These are phyloP conservation scores for Metschnikowia cubensis DNA, from an alignment of 805 yeast species.

Conservation along the genomic window DNA sequence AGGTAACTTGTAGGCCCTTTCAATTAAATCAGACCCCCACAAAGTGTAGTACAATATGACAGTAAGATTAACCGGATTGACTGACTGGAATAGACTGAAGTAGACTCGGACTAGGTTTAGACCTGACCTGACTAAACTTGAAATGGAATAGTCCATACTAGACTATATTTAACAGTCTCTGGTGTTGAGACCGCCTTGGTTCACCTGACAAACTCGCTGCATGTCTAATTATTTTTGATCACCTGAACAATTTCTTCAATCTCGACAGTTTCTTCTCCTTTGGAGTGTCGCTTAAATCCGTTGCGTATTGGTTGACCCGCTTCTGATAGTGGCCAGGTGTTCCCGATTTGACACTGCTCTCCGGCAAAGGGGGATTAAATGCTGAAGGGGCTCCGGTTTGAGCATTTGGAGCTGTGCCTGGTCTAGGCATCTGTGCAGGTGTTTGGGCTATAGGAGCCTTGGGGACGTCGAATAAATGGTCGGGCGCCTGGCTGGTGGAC, in stretches of 20 bases:
- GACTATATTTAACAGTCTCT: too few species aligned
- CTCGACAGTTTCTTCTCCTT: constrained; percentile 20
- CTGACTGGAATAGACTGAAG: too few species aligned
- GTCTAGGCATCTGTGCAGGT: not conserved
- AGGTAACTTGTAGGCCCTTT: too few species aligned
- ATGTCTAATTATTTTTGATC: not conserved
- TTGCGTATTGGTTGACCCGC: constrained; percentile 11
- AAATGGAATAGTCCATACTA: too few species aligned
- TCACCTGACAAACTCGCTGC: too few species aligned
- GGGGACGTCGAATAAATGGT: constrained; percentile 14
- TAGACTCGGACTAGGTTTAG: too few species aligned
- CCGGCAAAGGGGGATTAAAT: constrained; percentile 9
- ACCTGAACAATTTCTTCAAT: constrained; percentile 18
- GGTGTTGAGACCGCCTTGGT: too few species aligned
- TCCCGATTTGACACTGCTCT: constrained; percentile 2
- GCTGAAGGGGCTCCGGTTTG: not conserved
- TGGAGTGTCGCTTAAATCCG: constrained; percentile 12
- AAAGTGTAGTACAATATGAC: too few species aligned
- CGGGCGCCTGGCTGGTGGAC: constrained; percentile 16
- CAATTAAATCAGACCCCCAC: too few species aligned
- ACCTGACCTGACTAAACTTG: too few species aligned
- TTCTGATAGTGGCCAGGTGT: constrained; percentile 15
- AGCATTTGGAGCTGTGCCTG: not conserved
- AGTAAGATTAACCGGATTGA: too few species aligned
- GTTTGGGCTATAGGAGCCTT: constrained; percentile 4